A percentile compares a stretch with the other conserved stretches of the same genome.
phyloP scores from a whole-genome alignment of 176 grass and related monocot genomes.

The Coix lacrymajobi region DNA sequence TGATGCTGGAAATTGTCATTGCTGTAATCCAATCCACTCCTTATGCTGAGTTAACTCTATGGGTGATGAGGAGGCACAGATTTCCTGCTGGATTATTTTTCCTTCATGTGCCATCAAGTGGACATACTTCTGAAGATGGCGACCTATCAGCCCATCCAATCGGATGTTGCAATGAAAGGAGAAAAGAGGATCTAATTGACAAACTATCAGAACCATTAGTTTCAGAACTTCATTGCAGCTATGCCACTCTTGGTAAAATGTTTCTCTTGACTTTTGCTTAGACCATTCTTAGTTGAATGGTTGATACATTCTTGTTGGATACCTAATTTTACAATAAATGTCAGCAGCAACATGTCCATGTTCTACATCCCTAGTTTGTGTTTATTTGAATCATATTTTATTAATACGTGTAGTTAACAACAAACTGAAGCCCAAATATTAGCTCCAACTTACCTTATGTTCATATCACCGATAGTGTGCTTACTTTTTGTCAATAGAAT shows the following conservation, averaged over 20 bases:
- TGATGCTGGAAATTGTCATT: conserved; percentile 54
- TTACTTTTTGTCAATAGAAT: conserved; percentile 9
- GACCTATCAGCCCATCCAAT: conserved; percentile 4
- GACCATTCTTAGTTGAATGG: not conserved
- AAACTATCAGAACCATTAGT: conserved; percentile 37
- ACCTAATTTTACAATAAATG: not conserved
- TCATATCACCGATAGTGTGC: not conserved
- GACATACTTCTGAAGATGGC: conserved; percentile 17
- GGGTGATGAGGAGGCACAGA: conserved; percentile 53
- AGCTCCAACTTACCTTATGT: not conserved
- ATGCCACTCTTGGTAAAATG: conserved; percentile 65
- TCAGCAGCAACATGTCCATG: not conserved
- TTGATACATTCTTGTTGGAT: not conserved
- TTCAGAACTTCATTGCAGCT: conserved; percentile 62
- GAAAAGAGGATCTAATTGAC: not conserved
- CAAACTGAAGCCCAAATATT: not conserved
- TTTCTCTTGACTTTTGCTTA: conserved; percentile 2
- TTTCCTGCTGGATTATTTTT: conserved; percentile 90
- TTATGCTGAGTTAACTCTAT: conserved; percentile 57
- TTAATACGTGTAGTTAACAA: not conserved
- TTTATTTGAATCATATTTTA: not conserved
- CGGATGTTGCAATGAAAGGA: conserved; percentile 13
- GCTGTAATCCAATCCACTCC: conserved; percentile 74
- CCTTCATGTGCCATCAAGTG: conserved; percentile 26
- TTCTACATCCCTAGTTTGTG: not conserved